A percentile compares a stretch with the other conserved stretches of the same genome.
These are phyloP conservation scores for Pistacia integerrima DNA, from an alignment of 345 rosid genomes.

Conservation along the genomic window DNA sequence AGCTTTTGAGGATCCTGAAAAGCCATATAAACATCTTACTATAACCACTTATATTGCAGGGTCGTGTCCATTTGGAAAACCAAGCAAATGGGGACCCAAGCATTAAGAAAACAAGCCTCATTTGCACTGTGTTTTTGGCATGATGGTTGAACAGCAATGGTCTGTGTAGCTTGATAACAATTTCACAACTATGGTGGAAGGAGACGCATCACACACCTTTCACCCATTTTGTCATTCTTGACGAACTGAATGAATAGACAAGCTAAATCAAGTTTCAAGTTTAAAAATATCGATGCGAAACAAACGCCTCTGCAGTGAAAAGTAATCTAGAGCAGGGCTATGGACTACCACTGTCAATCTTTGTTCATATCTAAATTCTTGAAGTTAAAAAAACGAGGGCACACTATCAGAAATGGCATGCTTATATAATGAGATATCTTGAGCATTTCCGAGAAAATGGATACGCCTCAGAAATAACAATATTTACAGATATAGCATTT, in stretches of 20 bases:
- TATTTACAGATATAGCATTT: not conserved
- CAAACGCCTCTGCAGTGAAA: not conserved
- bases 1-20: not conserved
- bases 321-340: not conserved
- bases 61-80: not conserved
- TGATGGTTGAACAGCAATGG: not conserved
- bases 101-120: not conserved
- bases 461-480: not conserved
- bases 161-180: not conserved
- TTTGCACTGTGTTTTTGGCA: not conserved
- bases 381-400: not conserved
- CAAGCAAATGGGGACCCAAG: not conserved
- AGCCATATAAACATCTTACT: not conserved
- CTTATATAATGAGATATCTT: not conserved
- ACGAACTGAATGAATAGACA: not conserved
- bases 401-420: not conserved
- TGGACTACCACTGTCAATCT: not conserved
- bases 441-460: not conserved
- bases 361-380: not conserved
- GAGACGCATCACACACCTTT: not conserved
- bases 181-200: not conserved
- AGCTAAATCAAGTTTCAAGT: not conserved
- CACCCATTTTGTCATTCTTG: slow-evolving; percentile 1
- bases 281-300: too few species aligned
- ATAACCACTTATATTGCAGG: not conserved